phyloP scores from a whole-genome alignment of 495 filamentous ascomycete genomes.

The Durotheca rogersii region DNA sequence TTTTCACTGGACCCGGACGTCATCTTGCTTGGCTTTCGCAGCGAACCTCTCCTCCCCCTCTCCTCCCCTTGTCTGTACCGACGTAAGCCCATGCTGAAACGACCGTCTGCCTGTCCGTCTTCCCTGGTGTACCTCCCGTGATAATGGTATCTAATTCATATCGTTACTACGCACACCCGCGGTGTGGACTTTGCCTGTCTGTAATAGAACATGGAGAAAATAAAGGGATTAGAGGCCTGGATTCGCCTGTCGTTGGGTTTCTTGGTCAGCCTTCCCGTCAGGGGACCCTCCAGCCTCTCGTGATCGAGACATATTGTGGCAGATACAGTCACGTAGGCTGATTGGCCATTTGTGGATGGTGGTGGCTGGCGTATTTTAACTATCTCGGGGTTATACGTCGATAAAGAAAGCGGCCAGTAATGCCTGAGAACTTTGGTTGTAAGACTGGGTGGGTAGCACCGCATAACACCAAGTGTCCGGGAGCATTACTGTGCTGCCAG shows the following conservation, averaged over 20 bases:
- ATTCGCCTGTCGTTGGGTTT: slow-evolving; percentile 5
- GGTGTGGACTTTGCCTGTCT: slow-evolving; percentile 5
- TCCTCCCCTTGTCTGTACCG: slow-evolving; percentile 4
- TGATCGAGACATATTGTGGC: neutral
- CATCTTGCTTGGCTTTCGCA: slow-evolving; percentile 19
- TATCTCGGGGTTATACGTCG: too few species aligned
- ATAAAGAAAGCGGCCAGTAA: too few species aligned
- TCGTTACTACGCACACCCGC: slow-evolving; percentile 3
- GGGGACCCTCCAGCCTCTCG: slow-evolving; percentile 5
- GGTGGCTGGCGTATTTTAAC: slow-evolving; percentile 11
- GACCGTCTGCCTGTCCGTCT: neutral
- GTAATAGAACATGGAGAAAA: slow-evolving; percentile 1
- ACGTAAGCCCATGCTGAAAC: slow-evolving; percentile 1
- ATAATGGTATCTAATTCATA: too few species aligned
- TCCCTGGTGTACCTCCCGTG: slow-evolving; percentile 10
- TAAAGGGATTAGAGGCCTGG: neutral
- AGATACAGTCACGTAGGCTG: too few species aligned
- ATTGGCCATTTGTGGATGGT: too few species aligned
- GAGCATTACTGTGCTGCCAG: slow-evolving; percentile 17
- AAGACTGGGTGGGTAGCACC: neutral
- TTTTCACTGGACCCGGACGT: slow-evolving; percentile 20
- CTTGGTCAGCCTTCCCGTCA: slow-evolving; percentile 7
- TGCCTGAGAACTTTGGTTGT: neutral
- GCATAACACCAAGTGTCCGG: neutral
- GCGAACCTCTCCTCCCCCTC: too few species aligned